phyloP scores from a whole-genome alignment of 805 yeast species.

The Starmerella scarabaei region DNA sequence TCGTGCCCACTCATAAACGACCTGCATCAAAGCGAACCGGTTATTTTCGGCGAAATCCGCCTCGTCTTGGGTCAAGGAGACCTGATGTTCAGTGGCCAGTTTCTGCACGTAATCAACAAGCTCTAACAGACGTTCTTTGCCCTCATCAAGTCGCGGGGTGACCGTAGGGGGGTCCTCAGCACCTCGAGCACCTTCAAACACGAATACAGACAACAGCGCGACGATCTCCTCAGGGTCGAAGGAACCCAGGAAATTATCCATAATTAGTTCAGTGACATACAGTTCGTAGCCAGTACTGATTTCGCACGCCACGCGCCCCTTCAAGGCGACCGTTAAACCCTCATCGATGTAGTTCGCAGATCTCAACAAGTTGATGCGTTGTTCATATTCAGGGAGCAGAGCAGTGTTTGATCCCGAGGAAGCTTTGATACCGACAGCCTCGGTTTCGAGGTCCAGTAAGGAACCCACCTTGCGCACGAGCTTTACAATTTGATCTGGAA shows the following conservation, averaged over 20 bases:
- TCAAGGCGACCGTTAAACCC: constrained; percentile 57
- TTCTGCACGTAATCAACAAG: constrained; percentile 51
- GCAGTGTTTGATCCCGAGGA: constrained; percentile 80
- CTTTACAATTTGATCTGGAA: constrained; percentile 3
- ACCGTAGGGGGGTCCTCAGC: constrained; percentile 52
- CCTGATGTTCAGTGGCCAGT: constrained; percentile 54
- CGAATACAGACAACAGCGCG: constrained; percentile 84
- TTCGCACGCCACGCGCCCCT: constrained; percentile 34
- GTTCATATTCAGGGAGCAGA: constrained; percentile 85
- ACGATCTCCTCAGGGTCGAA: constrained; percentile 94
- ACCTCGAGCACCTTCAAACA: constrained; percentile 72
- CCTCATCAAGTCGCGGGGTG: constrained; percentile 68
- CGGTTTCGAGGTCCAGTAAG: constrained; percentile 2
- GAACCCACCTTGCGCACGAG: not conserved
- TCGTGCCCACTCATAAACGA: constrained; percentile 96
- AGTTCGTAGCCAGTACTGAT: constrained; percentile 69
- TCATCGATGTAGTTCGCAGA: constrained; percentile 71
- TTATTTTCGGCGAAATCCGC: constrained; percentile 69
- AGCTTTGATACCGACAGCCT: constrained; percentile 20
- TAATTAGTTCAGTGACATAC: constrained; percentile 79
- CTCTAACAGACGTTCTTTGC: constrained; percentile 47
- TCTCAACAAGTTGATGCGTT: constrained; percentile 64
- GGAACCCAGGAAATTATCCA: constrained; percentile 85
- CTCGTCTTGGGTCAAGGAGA: constrained; percentile 70
- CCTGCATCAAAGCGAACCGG: constrained; percentile 82